Evolutionary conservation across 495 filamentous ascomycete species (phyloP).

Genomic region (Aspergillus coremiiformis): DNA sequence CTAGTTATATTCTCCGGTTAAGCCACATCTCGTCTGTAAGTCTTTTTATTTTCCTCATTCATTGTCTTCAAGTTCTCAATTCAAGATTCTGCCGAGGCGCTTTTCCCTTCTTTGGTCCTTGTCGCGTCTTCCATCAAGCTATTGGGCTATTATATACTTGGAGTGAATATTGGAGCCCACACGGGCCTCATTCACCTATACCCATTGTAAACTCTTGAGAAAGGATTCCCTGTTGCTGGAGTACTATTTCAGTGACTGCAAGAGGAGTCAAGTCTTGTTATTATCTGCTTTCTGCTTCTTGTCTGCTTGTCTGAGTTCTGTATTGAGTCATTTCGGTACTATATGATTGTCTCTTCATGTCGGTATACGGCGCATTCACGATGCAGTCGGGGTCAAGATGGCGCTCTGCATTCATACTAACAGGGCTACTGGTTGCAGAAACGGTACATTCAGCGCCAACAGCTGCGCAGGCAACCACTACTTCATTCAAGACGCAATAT

Average conservation of each 20-base stretch:
- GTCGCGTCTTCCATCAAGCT: no score
- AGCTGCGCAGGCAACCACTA: slow-evolving; percentile 14
- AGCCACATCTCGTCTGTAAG: slow-evolving; percentile 10
- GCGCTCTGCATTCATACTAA: slow-evolving; percentile 28
- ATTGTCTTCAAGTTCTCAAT: not conserved
- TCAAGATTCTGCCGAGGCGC: no score
- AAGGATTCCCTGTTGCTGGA: not conserved
- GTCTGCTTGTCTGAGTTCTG: not conserved
- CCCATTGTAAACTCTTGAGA: no score
- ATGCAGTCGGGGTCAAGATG: slow-evolving; percentile 16
- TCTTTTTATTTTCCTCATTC: not conserved
- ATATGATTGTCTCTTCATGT: not conserved
- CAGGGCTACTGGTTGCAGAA: slow-evolving; percentile 29
- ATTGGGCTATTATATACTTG: not conserved
- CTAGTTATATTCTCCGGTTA: slow-evolving; percentile 6
- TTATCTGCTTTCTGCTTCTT: not conserved
- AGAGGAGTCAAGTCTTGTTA: not conserved
- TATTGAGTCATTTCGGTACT: not conserved
- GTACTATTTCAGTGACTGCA: not conserved
- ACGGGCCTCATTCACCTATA: not conserved
- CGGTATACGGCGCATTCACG: slow-evolving; percentile 1
- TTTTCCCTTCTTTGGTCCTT: no score
- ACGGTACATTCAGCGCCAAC: slow-evolving; percentile 21
- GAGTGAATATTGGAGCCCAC: not conserved
- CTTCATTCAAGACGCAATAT: slow-evolving; percentile 32